Base-by-base conservation (phyloP, 2,329 filamentous ascomycete species). In the Knoxdaviesia proteae region DNA sequence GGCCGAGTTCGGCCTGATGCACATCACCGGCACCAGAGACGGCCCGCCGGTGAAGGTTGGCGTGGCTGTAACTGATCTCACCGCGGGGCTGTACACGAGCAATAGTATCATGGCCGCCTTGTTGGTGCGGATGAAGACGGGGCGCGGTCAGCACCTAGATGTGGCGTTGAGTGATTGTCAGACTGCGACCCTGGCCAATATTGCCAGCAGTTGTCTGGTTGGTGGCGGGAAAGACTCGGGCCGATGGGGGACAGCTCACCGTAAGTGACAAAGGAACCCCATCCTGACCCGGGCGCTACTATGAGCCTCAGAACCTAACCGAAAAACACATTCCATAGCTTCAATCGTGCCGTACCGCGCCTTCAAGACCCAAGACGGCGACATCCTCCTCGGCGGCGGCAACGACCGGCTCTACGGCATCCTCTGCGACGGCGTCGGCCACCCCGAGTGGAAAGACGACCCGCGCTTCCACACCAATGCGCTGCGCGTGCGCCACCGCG, bases 1-100 rank as follows among this genome's bases (percentile, higher is more conserved):
- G 64, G 90, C 90, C 46, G 90, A 96, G 57, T 87, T 98, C 62
- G 90, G 90, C 1, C 63, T 98, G 44, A 98, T 98, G 90, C 90
- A 98, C 61, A 96, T 98, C 52, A 98, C 90, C 0, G 90, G 90
- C 33, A 72, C 73, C 47, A 71, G 87, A 44, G 81, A 93, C 52
- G 86, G 88, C 0, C 80, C 86, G 2, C 90, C 90, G 0, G 90
- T 94, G 36, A 98, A 98, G 61, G 90, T 98, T 3, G 90, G 90
- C 11, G 90, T 98, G 3, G 90, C 90, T 2, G 90, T 98, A 4
- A 96, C 90, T 0, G 90, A 98, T 59, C 62, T 98, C 41, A 96
- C 90, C 0, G 96, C 90, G 0, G 90, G 90, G 0, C 62, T 98
- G 5, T 98, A 98, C 60, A 90, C 88, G 1, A 87, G 81, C 51